phyloP scores from a whole-genome alignment of 2,329 filamentous ascomycete species.

The Acrocalymma vagum region DNA sequence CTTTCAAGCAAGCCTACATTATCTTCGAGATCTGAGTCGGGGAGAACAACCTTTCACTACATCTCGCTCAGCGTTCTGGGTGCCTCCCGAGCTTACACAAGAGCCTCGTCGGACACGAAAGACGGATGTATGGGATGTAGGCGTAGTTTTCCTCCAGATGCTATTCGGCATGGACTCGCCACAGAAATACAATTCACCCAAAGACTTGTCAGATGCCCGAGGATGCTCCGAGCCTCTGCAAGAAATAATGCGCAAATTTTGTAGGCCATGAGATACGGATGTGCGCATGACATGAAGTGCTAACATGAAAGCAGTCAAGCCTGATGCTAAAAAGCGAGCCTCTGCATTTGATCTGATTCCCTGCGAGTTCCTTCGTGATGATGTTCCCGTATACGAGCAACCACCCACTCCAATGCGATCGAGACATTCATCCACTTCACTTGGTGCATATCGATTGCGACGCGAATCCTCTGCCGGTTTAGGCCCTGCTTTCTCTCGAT shows the following conservation, averaged over 20 bases:
- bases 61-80: constrained; percentile 82
- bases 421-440: constrained; percentile 46
- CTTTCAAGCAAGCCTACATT: constrained; percentile 74
- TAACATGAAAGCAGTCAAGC: too few species aligned
- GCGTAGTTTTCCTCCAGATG: constrained; percentile 92
- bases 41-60: constrained; percentile 63
- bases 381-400: constrained; percentile 53
- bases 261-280: too few species aligned
- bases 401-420: constrained; percentile 44
- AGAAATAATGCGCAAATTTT: constrained; percentile 84
- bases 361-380: constrained; percentile 63
- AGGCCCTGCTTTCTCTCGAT: constrained; percentile 70
- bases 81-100: constrained; percentile 78
- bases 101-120: constrained; percentile 70
- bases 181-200: constrained; percentile 81
- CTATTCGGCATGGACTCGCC: constrained; percentile 83
- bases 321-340: constrained; percentile 83
- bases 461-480: constrained; percentile 45
- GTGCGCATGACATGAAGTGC: too few species aligned
- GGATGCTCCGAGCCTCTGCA: constrained; percentile 77
- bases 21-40: constrained; percentile 63
- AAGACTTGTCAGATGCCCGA: constrained; percentile 74
- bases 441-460: constrained; percentile 40
- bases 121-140: constrained; percentile 95
- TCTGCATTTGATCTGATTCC: constrained; percentile 78